Percentiles rank a stretch among this genome's conserved stretches.
Evolutionary conservation across 169 alveolate species (phyloP).

Genomic region (Plasmodium relictum): DNA sequence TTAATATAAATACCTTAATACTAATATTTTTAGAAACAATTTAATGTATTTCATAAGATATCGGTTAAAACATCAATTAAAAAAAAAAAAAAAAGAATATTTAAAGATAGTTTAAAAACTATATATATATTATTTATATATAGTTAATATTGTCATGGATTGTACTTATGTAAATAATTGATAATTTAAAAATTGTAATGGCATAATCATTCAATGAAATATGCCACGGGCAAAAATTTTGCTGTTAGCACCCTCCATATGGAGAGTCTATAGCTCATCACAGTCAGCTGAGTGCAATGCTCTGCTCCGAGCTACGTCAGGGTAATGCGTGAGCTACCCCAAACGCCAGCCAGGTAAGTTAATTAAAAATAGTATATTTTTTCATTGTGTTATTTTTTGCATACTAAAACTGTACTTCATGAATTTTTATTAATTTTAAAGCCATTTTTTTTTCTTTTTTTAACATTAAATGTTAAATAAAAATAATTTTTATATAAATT

Average conservation of each 20-base stretch:
- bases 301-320: conserved; percentile 97
- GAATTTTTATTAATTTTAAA: not conserved
- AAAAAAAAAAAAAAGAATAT: no score
- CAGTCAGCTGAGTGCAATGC: conserved; percentile 98
- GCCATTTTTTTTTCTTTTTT: not conserved
- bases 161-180: conserved; percentile 24
- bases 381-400: conserved; percentile 45
- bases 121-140: conserved; percentile 3
- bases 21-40: no score
- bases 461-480: no score
- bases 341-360: conserved; percentile 98
- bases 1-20: no score
- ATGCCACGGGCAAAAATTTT: conserved; percentile 94
- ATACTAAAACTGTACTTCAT: conserved; percentile 66
- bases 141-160: no score
- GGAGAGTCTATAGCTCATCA: conserved; percentile 96
- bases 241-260: conserved; percentile 95
- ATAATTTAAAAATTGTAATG: conserved; percentile 44
- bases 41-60: no score
- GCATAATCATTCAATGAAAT: conserved; percentile 82
- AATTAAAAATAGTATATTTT: conserved; percentile 13
- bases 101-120: no score
- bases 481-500: no score
- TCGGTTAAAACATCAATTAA: no score
- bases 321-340: conserved; percentile 97